A percentile compares a stretch with the other conserved stretches of the same genome.
These are phyloP conservation scores for Mytilinidion resinicola DNA, from an alignment of 495 filamentous ascomycete genomes.

Conservation along the genomic window DNA sequence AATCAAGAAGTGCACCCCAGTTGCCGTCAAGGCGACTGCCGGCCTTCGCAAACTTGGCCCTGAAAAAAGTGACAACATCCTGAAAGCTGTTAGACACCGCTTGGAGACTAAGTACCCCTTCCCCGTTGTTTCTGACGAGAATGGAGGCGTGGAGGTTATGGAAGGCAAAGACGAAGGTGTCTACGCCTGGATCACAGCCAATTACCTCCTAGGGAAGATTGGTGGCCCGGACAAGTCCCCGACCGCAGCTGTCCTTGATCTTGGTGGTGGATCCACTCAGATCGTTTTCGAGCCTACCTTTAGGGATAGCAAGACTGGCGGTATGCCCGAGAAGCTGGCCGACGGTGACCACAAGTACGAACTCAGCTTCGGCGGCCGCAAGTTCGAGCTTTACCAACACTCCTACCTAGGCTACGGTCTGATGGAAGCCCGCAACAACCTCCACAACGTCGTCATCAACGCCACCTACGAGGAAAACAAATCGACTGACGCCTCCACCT, in stretches of 20 bases:
- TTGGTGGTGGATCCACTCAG: constrained; percentile 94
- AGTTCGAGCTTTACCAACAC: constrained; percentile 96
- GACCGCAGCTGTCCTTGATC: constrained; percentile 90
- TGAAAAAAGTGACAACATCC: constrained; percentile 75
- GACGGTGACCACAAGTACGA: constrained; percentile 96
- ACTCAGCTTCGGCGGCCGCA: constrained; percentile 79
- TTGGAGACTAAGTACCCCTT: constrained; percentile 91
- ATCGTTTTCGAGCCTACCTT: constrained; percentile 98
- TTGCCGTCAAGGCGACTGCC: constrained; percentile 95
- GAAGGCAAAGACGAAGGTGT: constrained; percentile 92
- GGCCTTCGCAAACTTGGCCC: constrained; percentile 76
- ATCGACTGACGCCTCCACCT: constrained; percentile 37
- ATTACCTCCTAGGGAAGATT: constrained; percentile 97
- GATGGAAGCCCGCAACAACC: constrained; percentile 83
- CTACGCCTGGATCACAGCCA: constrained; percentile 99
- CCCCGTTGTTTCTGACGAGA: constrained; percentile 77
- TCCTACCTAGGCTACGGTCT: constrained; percentile 96
- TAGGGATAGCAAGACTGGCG: constrained; percentile 57
- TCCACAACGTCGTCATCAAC: constrained; percentile 67
- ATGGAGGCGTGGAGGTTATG: constrained; percentile 90
- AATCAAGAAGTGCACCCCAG: constrained; percentile 77
- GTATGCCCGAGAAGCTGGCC: constrained; percentile 80
- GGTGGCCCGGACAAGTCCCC: constrained; percentile 82
- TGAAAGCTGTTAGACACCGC: constrained; percentile 74
- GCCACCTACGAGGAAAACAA: constrained; percentile 49